Evolutionary conservation across 2,329 filamentous ascomycete species (phyloP).

Genomic region (Cladorrhinum sp.): DNA sequence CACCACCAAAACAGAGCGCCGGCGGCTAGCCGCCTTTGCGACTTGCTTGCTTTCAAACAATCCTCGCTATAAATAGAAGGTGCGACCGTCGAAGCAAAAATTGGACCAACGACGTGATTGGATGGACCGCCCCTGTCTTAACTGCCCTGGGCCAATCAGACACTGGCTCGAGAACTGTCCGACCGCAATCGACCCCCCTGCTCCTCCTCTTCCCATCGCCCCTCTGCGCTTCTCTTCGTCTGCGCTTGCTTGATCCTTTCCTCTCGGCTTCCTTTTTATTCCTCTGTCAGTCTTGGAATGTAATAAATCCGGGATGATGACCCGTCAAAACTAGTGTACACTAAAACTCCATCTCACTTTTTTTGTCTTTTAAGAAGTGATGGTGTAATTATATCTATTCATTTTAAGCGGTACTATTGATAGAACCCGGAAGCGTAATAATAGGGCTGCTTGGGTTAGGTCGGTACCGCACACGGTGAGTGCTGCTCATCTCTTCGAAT

Average conservation of each 20-base stretch:
- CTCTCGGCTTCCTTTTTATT: neutral
- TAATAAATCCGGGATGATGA: neutral
- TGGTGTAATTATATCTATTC: neutral
- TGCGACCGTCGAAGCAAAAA: conserved; percentile 20
- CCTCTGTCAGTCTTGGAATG: neutral
- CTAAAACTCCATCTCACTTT: neutral
- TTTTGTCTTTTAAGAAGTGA: neutral
- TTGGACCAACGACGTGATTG: conserved; percentile 19
- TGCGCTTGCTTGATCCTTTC: conserved; percentile 5
- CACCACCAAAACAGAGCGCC: conserved; percentile 16
- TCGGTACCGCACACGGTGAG: neutral
- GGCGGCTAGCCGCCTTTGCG: conserved; percentile 27
- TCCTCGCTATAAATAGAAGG: conserved; percentile 28
- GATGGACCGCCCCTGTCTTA: conserved; percentile 9
- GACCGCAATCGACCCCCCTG: conserved; percentile 6
- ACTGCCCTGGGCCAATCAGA: conserved; percentile 17
- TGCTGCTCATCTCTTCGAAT: neutral
- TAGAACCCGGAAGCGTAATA: neutral
- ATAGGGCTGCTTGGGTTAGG: neutral
- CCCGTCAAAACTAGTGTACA: neutral
- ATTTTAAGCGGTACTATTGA: neutral
- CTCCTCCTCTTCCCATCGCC: neutral
- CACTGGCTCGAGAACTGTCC: conserved; percentile 7
- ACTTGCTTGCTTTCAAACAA: conserved; percentile 28
- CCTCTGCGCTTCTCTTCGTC: conserved; percentile 5